These are phyloP conservation scores for Solanum bukasovii DNA, from an alignment of 257 asterid species.

Conservation along the genomic window DNA sequence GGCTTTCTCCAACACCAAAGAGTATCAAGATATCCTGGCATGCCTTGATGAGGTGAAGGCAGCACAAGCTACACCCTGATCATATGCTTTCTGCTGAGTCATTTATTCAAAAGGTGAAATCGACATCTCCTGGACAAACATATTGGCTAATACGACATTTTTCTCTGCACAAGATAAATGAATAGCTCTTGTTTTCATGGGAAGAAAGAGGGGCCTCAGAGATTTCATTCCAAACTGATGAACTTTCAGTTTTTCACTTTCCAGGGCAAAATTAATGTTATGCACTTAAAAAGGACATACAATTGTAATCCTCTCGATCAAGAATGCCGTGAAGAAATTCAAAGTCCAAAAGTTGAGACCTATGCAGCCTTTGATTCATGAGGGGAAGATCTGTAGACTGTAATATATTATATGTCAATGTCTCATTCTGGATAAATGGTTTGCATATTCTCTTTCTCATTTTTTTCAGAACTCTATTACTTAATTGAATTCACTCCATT, in stretches of 20 bases:
- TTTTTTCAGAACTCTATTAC: background rate
- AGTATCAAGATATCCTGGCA: slow-evolving; percentile 39
- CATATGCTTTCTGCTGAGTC: background rate
- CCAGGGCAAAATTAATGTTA: background rate
- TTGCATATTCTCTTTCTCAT: background rate
- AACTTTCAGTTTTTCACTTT: background rate
- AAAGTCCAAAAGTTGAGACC: background rate
- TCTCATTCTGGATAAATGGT: background rate
- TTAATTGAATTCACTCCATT: background rate
- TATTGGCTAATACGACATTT: background rate
- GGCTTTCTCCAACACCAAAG: slow-evolving; percentile 41
- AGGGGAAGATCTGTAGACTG: background rate
- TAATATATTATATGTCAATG: background rate
- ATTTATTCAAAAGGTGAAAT: background rate
- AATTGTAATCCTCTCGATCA: background rate
- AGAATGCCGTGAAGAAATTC: background rate
- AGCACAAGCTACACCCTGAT: slow-evolving; percentile 14
- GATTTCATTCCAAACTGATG: background rate
- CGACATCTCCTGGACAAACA: background rate
- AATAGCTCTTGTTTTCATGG: background rate
- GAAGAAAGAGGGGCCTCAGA: background rate
- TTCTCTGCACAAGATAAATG: background rate
- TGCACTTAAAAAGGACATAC: background rate
- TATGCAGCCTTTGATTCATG: background rate
- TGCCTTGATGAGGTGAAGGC: slow-evolving; percentile 54